Conservation (phyloP, 352 stramenopile species). For the Phytophthora aleatoria region DNA sequence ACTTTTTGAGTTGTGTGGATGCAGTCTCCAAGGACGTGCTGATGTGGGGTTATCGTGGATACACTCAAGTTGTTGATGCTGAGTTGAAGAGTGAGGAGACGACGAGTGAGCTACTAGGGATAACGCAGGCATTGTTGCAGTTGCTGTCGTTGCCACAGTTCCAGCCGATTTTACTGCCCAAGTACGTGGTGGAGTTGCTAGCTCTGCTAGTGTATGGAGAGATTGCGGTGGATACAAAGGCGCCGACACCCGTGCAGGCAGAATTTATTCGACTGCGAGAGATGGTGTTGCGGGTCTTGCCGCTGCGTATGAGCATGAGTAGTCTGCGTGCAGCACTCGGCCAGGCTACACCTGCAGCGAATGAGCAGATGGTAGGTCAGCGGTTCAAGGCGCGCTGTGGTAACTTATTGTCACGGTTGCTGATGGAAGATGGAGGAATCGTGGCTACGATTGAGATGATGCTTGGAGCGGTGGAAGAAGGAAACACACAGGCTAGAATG, state of each 20-base stretch:
- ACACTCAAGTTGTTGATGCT: slow-evolving; percentile 15
- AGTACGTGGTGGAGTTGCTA: slow-evolving; percentile 80
- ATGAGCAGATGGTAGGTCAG: slow-evolving; percentile 21
- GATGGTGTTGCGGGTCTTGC: slow-evolving; percentile 54
- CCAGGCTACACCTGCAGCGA: slow-evolving; percentile 34
- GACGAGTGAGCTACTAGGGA: slow-evolving; percentile 42
- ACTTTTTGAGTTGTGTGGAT: slow-evolving; percentile 10
- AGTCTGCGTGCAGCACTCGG: slow-evolving; percentile 72
- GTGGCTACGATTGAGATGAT: slow-evolving; percentile 85
- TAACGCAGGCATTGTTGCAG: slow-evolving; percentile 58
- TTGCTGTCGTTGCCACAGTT: slow-evolving; percentile 75
- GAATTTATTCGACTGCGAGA: slow-evolving; percentile 48
- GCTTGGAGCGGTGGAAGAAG: slow-evolving; percentile 72
- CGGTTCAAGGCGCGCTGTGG: slow-evolving; percentile 74
- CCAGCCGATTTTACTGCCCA: slow-evolving; percentile 77
- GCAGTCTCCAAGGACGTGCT: slow-evolving; percentile 65
- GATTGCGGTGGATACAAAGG: slow-evolving; percentile 27
- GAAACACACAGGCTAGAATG: slow-evolving; percentile 85
- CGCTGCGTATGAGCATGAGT: slow-evolving; percentile 74
- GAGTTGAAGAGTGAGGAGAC: slow-evolving; percentile 17
- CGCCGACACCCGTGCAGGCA: slow-evolving; percentile 15
- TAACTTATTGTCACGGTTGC: slow-evolving; percentile 54
- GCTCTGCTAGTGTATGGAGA: slow-evolving; percentile 67
- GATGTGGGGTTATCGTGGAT: slow-evolving; percentile 40
- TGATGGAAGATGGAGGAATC: slow-evolving; percentile 78